Evolutionary conservation across 78 protist species (phyloP), one percentile per base, ranked within the genome.

Genomic region (Dictyostelium purpureum): DNA sequence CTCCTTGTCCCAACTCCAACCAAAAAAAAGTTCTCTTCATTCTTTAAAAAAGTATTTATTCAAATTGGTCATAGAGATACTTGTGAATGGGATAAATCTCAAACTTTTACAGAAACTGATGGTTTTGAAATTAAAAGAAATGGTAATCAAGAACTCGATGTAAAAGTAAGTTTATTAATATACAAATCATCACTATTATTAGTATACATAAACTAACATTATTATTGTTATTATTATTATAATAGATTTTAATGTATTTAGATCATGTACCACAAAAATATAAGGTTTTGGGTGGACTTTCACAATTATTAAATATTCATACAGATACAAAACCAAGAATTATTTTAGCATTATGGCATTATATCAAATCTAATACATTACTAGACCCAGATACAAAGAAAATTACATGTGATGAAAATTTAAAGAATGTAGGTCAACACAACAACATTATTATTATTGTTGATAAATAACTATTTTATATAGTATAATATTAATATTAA

Each of bases 1-100:
- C 18, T 31, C 88, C 18, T 59, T 5, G 21, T 4, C 21, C 5
- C 31, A 26, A 59, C 4, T 24, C 38, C 66, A 79, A 10, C 12
- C 4, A 71, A 70, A 40, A 73, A 76, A 37, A 85, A 73, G 71
- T 85, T 85, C 37, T 57, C 82, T 6, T 59, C 92, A 24, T 85
- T 85, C 59, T 85, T 85, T 45, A 85, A 85, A 61, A 85, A 85
- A 52, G 79, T 85, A 16, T 85, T 85, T 56, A 33, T 85, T 70
- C 92, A 85, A 59, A 73, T 85, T 18, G 92, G 92, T 54, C 92
- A 85, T 69, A 73, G 92, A 37, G 92, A 85, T 59, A 73, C 81
- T 21, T 85, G 92, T 21, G 92, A 85, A 73, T 85, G 92, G 92
- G 92, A 85, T 45, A 85, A 85, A 59, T 74, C 83, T 33, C 92